A percentile compares a stretch with the other conserved stretches of the same genome.
phyloP scores from a whole-genome alignment of 1,284 basidiomycete species.

The Irpex sp. region DNA sequence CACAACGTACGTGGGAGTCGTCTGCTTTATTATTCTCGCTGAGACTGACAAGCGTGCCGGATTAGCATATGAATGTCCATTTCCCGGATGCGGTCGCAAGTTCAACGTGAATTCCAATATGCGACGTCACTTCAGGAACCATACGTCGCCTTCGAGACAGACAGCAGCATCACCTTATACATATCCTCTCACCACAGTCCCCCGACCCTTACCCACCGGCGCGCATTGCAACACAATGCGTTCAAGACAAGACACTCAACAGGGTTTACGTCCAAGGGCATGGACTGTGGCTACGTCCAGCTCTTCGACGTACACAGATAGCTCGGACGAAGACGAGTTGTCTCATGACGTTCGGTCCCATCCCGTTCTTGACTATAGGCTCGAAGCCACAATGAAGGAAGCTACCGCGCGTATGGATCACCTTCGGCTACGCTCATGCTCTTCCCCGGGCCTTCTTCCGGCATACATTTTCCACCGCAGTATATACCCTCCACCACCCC shows the following conservation, averaged over 20 bases:
- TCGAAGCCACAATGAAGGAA: not conserved
- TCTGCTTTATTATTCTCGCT: not conserved
- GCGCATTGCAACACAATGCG: not conserved
- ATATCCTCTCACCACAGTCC: constrained; percentile 8
- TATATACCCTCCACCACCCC: not conserved
- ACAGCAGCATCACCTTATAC: constrained; percentile 8
- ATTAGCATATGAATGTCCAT: constrained; percentile 68
- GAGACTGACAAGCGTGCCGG: constrained; percentile 3
- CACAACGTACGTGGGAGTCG: constrained; percentile 50
- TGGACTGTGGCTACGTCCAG: not conserved
- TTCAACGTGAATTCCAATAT: constrained; percentile 84
- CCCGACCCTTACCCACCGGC: constrained; percentile 1
- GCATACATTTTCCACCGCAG: not conserved
- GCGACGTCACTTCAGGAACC: constrained; percentile 73
- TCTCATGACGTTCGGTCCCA: not conserved
- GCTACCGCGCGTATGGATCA: not conserved
- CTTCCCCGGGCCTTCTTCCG: not conserved
- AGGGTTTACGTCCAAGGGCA: not conserved
- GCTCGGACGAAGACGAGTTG: constrained; percentile 1
- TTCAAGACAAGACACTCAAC: not conserved
- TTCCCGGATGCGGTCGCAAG: constrained; percentile 66
- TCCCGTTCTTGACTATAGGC: not conserved
- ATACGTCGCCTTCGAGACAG: constrained; percentile 24
- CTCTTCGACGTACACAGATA: not conserved
- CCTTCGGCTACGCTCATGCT: constrained; percentile 1